Base-by-base conservation (phyloP, 345 rosid genomes). In the Linum usitatissimum region DNA sequence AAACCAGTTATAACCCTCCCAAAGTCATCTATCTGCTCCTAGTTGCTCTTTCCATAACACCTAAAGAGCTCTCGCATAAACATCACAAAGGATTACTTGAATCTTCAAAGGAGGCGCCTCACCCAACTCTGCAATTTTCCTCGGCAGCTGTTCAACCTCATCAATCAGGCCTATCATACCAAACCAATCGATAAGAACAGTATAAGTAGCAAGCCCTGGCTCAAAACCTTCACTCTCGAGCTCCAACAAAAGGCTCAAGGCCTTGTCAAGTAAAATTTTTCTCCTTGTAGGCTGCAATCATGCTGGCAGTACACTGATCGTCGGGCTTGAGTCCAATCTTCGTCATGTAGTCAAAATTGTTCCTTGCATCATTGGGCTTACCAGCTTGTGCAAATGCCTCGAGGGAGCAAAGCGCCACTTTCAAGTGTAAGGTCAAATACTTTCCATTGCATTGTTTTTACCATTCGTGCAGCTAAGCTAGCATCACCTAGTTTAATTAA, bases 171-270 rank as follows among this genome's bases (percentile, higher is more conserved):
- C 86, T 67, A 93, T 65, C 66, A 53, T 78, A 55, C 87, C 77
- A 70, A 90, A 62, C 95, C 96, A 90, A 70, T 86, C 92, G 36
- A 93, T 74, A 64, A 93, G 84, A 71, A 81, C 87, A 6, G 86
- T 64, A 65, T 76, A 78, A 18, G 97, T 93, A 61, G 77, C 73
- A 68, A 70, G 74, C 60, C 97, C 99, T n/a, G 82, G 86, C 65
- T 87, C 86, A 61, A 83, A 73, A 31, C 85, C 96, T 70, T 80
- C 82, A 78, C 80, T 84, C 87, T 93, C 90, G 55, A 86, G 88
- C 74, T 81, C 61, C 66, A 93, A 21, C 60, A 93, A 74, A 61
- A 90, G 83, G 53, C 73, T 60, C 70, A 87, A 78, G 39, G 96
- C 99, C 77, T 79, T 80, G 36, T 84, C 97, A 75, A 93, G 65